These are phyloP conservation scores for Stephanodiscus triporus DNA, from an alignment of 108 stramenopile genomes.

Conservation along the genomic window DNA sequence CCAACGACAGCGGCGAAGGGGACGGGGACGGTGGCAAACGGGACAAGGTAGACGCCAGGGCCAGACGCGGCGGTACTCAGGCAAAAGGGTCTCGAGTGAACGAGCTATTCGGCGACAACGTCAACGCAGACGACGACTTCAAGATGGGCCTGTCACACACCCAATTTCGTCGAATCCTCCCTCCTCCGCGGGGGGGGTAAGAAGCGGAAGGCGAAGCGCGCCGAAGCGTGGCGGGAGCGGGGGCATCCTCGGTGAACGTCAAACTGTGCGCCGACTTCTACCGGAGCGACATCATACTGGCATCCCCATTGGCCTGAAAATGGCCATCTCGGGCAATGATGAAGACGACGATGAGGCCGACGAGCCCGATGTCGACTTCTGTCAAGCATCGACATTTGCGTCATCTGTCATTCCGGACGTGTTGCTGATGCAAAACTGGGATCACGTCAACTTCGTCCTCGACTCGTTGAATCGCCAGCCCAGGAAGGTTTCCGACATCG, in stretches of 20 bases:
- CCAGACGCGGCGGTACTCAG: conserved; percentile 41
- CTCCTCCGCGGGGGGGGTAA: too few relatives aligned
- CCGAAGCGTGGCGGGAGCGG: conserved; percentile 16
- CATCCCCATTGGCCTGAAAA: conserved; percentile 90
- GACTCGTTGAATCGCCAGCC: conserved; percentile 81
- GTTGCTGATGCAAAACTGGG: conserved; percentile 96
- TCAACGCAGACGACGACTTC: conserved; percentile 94
- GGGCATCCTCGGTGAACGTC: conserved; percentile 35
- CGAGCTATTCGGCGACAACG: conserved; percentile 87
- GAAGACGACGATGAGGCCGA: conserved; percentile 63
- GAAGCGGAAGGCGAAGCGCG: conserved; percentile 47
- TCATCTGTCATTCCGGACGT: conserved; percentile 82
- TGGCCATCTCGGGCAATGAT: conserved; percentile 63
- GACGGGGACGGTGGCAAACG: conserved; percentile 36
- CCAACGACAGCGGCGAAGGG: too few relatives aligned
- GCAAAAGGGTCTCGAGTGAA: conserved; percentile 85
- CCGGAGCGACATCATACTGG: conserved; percentile 92
- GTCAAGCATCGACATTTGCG: conserved; percentile 90
- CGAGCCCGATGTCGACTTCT: conserved; percentile 81
- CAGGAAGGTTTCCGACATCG: conserved; percentile 76
- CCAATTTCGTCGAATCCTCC: conserved; percentile 70
- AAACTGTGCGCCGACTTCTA: conserved; percentile 93
- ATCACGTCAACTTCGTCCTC: conserved; percentile 84
- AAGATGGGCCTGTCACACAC: conserved; percentile 85
- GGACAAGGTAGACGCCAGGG: conserved; percentile 31